Evolutionary conservation across 768 basidiomycete species (phyloP), one percentile per base, ranked within the genome.

Genomic region (Coprinellus aureogranulatus): DNA sequence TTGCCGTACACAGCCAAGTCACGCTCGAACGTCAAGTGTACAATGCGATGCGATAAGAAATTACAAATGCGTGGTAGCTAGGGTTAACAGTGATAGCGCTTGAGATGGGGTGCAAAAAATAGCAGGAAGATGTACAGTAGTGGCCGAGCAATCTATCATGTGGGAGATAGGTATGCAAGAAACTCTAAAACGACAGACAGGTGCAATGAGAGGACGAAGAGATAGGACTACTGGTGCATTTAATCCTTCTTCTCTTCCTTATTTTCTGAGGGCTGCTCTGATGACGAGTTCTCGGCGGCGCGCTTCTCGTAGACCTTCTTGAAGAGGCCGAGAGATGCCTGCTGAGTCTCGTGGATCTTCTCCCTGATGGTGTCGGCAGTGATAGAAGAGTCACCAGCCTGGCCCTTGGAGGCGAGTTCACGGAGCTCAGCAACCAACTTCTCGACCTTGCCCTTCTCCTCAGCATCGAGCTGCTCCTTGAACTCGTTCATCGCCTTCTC

Each of bases 261-360:
- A 67, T 75, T 74, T 66, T 81, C 76, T 12, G 76, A 67, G 34
- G 71, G 66, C 49, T 70, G 76, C 59, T 77, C 80, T 20, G 82
- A 68, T 70, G 76, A 61, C 50, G 68, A 65, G 61, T 81, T 82
- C 46, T 92, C 90, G 27, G 89, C 88, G 63, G 83, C 85, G 57
- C 89, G 85, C 84, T 96, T 96, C 82, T 94, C 92, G 70, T 95
- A 94, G 14, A 92, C 86, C 87, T 94, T 96, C 75, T 96, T 90
- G 95, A 98, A 98, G 58, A 98, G 88, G 59, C 92, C 91, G 37
- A 98, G 85, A 18, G 93, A 95, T 16, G 95, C 96, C 66, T 90
- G 88, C 69, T 98, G 96, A 4, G 94, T 93, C 77, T 94, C 93
- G 71, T 81, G 86, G 67, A 96, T 89, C 84, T 94, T 94, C 71